Percentiles rank a stretch among this genome's conserved stretches.
phyloP scores from a whole-genome alignment of 2,329 filamentous ascomycete genomes.

The Alternaria tenuissima region DNA sequence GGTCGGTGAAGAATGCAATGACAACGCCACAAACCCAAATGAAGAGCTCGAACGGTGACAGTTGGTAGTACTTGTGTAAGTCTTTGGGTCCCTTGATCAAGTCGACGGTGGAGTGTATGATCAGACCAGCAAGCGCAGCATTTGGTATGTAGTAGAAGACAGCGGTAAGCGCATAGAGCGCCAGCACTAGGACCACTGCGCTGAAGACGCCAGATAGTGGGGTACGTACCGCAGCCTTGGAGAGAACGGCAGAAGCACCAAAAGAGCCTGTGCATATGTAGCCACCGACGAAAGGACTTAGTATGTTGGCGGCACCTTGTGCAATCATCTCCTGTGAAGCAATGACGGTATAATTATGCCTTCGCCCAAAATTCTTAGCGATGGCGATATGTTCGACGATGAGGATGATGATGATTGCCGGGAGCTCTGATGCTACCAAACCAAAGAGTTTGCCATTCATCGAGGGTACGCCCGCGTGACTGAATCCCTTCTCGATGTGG shows the following conservation, averaged over 20 bases:
- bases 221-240: slow-evolving; percentile 89
- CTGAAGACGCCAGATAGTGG: slow-evolving; percentile 89
- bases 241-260: slow-evolving; percentile 91
- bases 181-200: slow-evolving; percentile 80
- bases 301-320: slow-evolving; percentile 85
- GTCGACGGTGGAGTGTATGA: slow-evolving; percentile 92
- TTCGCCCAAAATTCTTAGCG: slow-evolving; percentile 89
- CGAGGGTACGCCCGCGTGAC: slow-evolving; percentile 74
- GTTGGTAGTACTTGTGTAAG: slow-evolving; percentile 90
- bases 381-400: slow-evolving; percentile 96
- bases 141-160: slow-evolving; percentile 93
- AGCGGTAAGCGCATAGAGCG: slow-evolving; percentile 83
- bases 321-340: slow-evolving; percentile 94
- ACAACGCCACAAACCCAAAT: slow-evolving; percentile 92
- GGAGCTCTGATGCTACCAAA: slow-evolving; percentile 74
- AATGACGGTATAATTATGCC: slow-evolving; percentile 93
- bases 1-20: slow-evolving; percentile 82
- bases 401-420: slow-evolving; percentile 85
- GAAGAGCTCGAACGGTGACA: slow-evolving; percentile 84
- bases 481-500: slow-evolving; percentile 82
- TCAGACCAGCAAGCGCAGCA: slow-evolving; percentile 80
- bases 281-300: slow-evolving; percentile 86
- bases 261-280: slow-evolving; percentile 94
- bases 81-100: slow-evolving; percentile 87
- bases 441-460: slow-evolving; percentile 71